Conservation (phyloP, 2,329 filamentous ascomycete species). For the Fusarium brachygibbosum region DNA sequence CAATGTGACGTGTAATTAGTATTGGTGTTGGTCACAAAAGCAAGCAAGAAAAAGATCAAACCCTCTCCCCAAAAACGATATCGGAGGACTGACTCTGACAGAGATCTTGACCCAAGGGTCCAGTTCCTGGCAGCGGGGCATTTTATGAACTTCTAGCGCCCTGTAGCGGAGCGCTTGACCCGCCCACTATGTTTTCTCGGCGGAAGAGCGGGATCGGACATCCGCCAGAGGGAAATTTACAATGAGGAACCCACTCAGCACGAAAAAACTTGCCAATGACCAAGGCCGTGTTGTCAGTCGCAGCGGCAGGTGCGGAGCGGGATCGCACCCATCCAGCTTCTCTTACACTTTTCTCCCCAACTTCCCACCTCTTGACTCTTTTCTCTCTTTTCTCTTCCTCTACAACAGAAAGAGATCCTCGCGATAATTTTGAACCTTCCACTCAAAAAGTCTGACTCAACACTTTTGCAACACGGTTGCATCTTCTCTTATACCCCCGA, state of each 20-base stretch:
- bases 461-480: conserved; percentile 25
- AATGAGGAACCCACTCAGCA: conserved; percentile 28
- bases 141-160: conserved; percentile 1
- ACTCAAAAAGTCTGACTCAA: conserved; percentile 21
- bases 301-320: conserved; percentile 32
- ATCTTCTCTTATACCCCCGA: conserved; percentile 43
- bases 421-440: conserved; percentile 19
- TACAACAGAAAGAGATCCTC: conserved; percentile 39
- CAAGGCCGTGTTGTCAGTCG: conserved; percentile 45
- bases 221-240: conserved; percentile 28
- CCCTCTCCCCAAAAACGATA: conserved; percentile 36
- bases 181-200: conserved; percentile 19
- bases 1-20: conserved; percentile 18
- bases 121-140: conserved; percentile 38
- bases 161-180: conserved; percentile 24
- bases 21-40: conserved; percentile 37
- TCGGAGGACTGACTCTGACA: conserved; percentile 32
- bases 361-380: conserved; percentile 29
- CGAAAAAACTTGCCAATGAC: conserved; percentile 48
- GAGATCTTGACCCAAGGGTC: conserved; percentile 30
- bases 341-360: conserved; percentile 32
- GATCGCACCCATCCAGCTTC: conserved; percentile 19
- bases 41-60: conserved; percentile 3
- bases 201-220: conserved; percentile 27
- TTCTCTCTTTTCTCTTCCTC: conserved; percentile 27